Evolutionary conservation across 192 early-diverging fungal species (phyloP), one percentile per base, ranked within the genome.

Genomic region (Obelidium mucronatum): DNA sequence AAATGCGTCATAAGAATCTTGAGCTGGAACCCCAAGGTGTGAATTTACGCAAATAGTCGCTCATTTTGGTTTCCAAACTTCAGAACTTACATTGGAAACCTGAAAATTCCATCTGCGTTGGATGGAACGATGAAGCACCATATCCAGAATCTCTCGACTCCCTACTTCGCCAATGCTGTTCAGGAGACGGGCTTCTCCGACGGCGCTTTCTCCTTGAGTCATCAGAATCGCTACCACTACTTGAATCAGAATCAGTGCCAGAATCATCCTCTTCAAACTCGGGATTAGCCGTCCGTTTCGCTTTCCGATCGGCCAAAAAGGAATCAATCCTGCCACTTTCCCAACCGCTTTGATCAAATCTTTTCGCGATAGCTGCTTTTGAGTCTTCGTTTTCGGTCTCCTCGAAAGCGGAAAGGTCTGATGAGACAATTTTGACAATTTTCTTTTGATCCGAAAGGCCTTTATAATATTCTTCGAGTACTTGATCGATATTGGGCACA

Each of bases 1-100:
- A n/a, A 65, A 65, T 2, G 63, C 63, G 39, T 65, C 63, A 37
- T n/a, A 65, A 30, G 22, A 19, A 34, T 24, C 63, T 11, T 59
- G 24, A 59, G 56, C 44, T 48, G n/a, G n/a, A 22, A 15, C n/a
- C 48, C 48, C 48, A 30, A 31, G n/a, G 22, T 11, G 63, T 26
- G 28, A 36, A 6, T 8, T 39, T 2, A 65, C n/a, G n/a, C n/a
- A 65, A 13, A 35, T 24, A 22, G 34, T 37, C 39, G 63, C 22
- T n/a, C n/a, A n/a, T n/a, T n/a, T n/a, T n/a, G n/a, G n/a, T n/a
- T n/a, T n/a, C n/a, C n/a, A n/a, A n/a, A n/a, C n/a, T n/a, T 65
- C 37, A 37, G 63, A 15, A 24, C 13, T 30, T 37, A 3, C 8
- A 39, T 6, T 65, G 37, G 15, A 19, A 39, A 35, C 11, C 34